Base-by-base conservation (phyloP, 805 yeast species). In the Jamesozyma spencerorum region DNA sequence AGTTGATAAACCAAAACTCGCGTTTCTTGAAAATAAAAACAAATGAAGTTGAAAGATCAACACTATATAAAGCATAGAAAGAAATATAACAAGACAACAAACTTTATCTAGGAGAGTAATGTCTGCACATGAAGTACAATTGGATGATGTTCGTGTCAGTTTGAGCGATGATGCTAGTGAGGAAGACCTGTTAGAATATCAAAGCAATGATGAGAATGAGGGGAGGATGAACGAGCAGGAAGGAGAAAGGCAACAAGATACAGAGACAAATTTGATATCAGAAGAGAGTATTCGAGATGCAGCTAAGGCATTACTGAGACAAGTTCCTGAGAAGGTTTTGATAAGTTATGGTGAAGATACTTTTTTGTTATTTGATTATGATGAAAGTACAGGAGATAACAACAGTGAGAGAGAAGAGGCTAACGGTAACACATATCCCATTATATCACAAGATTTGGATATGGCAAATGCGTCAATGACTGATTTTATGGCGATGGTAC, bases 361-460 rank as follows among this genome's bases (percentile, higher is more conserved):
- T 2, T 56, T 54, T 31, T 33, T 51, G 18, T 35, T 59, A 14
- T 57, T 58, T 42, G 51, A 50, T 27, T 46, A 46, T 18, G 50
- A 49, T 10, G 35, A 17, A n/a, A 38, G 17, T 13, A 17, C 18
- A 10, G 42, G 45, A 11, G 49, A 43, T 10, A 49, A 47, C 14
- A 30, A 24, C 27, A 42, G 45, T 14, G 50, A 44, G 8, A 49
- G 44, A 12, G 48, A 45, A 3, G 39, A 40, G 28, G 40, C 37
- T 7, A 43, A 36, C 12, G 38, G 34, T 18, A 44, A 31, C 4
- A 38, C 43, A 17, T 45, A 39, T 15, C 49, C 54, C 1, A 40
- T 52, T 5, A 49, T 59, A 11, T 51, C 55, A 31, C 46, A 46
- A 14, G 50, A 57, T 24, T 10, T 37, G 3, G 44, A 39, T 12